phyloP scores from a whole-genome alignment of 805 yeast genomes.

The Monosporozyma yasuniensis region DNA sequence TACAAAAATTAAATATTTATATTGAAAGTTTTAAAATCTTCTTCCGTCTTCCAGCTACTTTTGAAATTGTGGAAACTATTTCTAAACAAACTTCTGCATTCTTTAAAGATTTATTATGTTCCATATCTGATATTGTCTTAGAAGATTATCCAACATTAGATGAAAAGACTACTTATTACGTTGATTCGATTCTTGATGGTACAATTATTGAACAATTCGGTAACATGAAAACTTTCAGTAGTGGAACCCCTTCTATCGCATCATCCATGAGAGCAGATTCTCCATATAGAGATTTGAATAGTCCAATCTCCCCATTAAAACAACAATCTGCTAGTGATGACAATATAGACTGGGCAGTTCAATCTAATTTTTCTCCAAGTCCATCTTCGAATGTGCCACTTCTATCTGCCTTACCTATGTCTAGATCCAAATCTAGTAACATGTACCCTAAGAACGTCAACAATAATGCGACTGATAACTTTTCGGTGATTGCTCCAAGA shows the following conservation, averaged over 20 bases:
- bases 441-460: not conserved
- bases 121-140: constrained; percentile 22
- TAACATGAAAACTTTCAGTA: constrained; percentile 9
- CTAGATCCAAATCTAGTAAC: constrained; percentile 7
- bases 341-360: constrained; percentile 3
- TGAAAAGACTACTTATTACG: constrained; percentile 19
- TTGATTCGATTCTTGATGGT: constrained; percentile 23
- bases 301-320: not conserved
- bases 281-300: constrained; percentile 6
- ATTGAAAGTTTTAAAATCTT: constrained; percentile 33
- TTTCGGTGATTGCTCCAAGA: constrained; percentile 6
- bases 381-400: constrained; percentile 1
- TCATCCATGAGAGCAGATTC: constrained; percentile 8
- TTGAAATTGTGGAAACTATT: constrained; percentile 17
- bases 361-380: not conserved
- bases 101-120: constrained; percentile 25
- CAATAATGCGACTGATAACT: not conserved
- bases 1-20: constrained; percentile 26
- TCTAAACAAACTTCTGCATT: constrained; percentile 25
- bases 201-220: constrained; percentile 15
- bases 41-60: constrained; percentile 25
- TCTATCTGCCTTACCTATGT: constrained; percentile 3
- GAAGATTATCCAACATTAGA: constrained; percentile 18
- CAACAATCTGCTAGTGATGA: constrained; percentile 1
- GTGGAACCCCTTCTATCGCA: constrained; percentile 6